These are phyloP conservation scores for Colletotrichum sp. DNA, from an alignment of 2,329 filamentous ascomycete species.

Conservation along the genomic window DNA sequence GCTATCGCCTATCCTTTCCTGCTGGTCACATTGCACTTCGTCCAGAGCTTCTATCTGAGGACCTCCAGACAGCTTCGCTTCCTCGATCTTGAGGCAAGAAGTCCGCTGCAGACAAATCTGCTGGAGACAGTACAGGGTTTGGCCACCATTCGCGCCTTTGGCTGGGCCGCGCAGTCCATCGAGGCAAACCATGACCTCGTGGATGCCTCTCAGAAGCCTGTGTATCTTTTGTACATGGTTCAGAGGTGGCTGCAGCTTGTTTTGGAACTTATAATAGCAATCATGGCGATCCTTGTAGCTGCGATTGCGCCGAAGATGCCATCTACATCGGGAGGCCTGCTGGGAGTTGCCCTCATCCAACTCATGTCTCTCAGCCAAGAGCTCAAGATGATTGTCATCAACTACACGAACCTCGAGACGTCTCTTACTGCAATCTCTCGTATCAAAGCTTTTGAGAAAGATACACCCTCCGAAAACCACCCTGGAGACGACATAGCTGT, in stretches of 20 bases:
- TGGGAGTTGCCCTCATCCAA: conserved; percentile 32
- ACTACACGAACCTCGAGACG: conserved; percentile 41
- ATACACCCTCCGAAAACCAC: conserved; percentile 29
- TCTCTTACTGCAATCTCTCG: conserved; percentile 38
- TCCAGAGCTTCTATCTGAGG: conserved; percentile 59
- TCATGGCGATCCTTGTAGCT: conserved; percentile 53
- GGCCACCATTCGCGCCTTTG: conserved; percentile 54
- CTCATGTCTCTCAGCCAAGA: conserved; percentile 30
- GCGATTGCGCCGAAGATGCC: conserved; percentile 35
- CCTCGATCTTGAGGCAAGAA: conserved; percentile 56
- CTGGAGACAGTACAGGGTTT: conserved; percentile 52
- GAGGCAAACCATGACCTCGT: conserved; percentile 40
- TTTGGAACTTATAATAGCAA: conserved; percentile 53
- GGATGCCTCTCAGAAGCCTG: conserved; percentile 52
- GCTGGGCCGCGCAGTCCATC: conserved; percentile 44
- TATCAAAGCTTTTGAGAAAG: conserved; percentile 33
- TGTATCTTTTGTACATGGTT: conserved; percentile 53
- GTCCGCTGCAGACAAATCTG: conserved; percentile 55
- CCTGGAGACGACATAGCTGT: not conserved
- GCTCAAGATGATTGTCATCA: conserved; percentile 33
- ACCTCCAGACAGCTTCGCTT: conserved; percentile 60
- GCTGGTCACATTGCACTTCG: conserved; percentile 22
- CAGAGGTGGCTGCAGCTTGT: conserved; percentile 55
- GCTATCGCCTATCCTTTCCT: not conserved
- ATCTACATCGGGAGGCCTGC: conserved; percentile 30